phyloP scores from a whole-genome alignment of 768 basidiomycete genomes.

The Termitomyces bulborhizus region DNA sequence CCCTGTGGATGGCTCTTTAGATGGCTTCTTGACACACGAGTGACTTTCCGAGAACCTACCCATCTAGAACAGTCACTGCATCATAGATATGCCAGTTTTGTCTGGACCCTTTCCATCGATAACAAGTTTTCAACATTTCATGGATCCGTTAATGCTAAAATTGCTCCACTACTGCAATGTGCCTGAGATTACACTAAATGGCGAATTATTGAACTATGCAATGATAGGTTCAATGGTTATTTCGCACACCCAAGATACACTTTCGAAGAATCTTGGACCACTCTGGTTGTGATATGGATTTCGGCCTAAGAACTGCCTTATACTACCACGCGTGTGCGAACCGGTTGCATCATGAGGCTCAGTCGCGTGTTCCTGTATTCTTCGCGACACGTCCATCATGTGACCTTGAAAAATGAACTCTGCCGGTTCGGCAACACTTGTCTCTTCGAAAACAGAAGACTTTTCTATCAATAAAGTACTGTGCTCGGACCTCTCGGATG shows the following conservation, averaged over 20 bases:
- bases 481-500: no score
- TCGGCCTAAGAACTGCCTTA: background rate
- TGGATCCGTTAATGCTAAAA: background rate
- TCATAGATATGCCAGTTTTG: conserved; percentile 11
- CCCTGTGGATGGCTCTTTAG: background rate
- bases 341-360: background rate
- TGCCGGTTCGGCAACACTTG: background rate
- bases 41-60: background rate
- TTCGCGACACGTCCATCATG: background rate
- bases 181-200: background rate
- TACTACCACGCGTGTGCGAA: conserved; percentile 1
- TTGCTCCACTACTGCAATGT: background rate
- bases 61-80: background rate
- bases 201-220: background rate
- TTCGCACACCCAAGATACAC: background rate
- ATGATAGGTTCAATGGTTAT: background rate
- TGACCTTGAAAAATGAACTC: background rate
- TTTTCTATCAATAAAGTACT: background rate
- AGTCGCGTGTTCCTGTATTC: background rate
- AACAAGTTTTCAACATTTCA: background rate
- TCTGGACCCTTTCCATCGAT: conserved; percentile 9
- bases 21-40: conserved; percentile 9
- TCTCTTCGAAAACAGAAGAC: background rate
- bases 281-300: background rate
- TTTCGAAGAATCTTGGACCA: background rate